Evolutionary conservation across 2,329 filamentous ascomycete genomes (phyloP).

Genomic region (Epicoccum nigrum): DNA sequence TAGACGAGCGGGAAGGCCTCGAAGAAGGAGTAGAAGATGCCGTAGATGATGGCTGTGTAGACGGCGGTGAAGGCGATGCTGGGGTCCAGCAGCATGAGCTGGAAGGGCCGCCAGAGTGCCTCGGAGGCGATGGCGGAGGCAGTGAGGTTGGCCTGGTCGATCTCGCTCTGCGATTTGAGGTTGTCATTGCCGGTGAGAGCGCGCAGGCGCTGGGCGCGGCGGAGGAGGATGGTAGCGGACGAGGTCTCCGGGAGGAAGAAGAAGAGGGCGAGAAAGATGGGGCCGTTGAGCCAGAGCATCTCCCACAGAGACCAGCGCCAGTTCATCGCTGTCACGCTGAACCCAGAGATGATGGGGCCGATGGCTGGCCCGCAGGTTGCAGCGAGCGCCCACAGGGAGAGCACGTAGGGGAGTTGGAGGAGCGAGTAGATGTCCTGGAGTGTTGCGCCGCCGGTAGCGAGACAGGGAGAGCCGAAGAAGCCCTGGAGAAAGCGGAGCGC

Average conservation of each 20-base stretch:
- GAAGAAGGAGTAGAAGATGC: conserved; percentile 77
- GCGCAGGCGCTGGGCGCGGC: conserved; percentile 73
- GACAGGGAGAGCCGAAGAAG: conserved; percentile 48
- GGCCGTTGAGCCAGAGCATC: conserved; percentile 75
- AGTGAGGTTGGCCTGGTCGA: conserved; percentile 62
- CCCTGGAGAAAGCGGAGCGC: conserved; percentile 55
- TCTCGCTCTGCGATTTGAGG: conserved; percentile 78
- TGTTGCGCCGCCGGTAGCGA: conserved; percentile 48
- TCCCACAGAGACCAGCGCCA: conserved; percentile 91
- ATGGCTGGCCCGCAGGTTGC: conserved; percentile 68
- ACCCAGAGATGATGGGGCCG: conserved; percentile 71
- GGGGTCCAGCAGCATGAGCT: conserved; percentile 81
- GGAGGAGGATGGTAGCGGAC: conserved; percentile 75
- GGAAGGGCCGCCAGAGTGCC: conserved; percentile 75
- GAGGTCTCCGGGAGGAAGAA: conserved; percentile 91
- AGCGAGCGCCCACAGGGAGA: conserved; percentile 54
- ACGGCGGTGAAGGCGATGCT: conserved; percentile 83
- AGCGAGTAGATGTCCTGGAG: conserved; percentile 50
- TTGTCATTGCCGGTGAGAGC: conserved; percentile 67
- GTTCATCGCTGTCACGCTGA: conserved; percentile 69
- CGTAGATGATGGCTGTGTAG: conserved; percentile 84
- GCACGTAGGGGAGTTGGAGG: conserved; percentile 53
- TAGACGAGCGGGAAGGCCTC: conserved; percentile 71
- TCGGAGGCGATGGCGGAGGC: conserved; percentile 52
- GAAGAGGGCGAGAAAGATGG: conserved; percentile 76